Evolutionary conservation across 306 rosid genomes (phyloP).

Genomic region (Cicer arietinum): DNA sequence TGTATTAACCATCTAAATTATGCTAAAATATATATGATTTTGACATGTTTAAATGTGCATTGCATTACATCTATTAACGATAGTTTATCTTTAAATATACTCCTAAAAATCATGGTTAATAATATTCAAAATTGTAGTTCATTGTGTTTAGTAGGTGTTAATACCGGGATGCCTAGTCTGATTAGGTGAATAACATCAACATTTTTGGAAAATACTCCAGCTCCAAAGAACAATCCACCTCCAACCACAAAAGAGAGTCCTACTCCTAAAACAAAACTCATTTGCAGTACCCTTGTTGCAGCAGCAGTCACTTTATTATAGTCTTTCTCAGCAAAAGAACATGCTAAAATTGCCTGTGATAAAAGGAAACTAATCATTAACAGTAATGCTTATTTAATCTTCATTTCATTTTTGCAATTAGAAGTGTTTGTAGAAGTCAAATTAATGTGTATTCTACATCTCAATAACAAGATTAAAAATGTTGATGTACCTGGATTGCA

Average conservation of each 20-base stretch:
- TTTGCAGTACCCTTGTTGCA: slow-evolving; percentile 72
- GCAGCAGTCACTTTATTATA: slow-evolving; percentile 60
- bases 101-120: no score
- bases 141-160: no score
- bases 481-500: slow-evolving; percentile 72
- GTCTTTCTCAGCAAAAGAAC: slow-evolving; percentile 89
- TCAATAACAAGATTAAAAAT: neutral
- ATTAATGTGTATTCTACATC: neutral
- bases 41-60: no score
- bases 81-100: no score
- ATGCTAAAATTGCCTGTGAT: slow-evolving; percentile 80
- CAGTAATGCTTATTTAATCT: neutral
- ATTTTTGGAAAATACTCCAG: slow-evolving; percentile 72
- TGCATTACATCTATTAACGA: no score
- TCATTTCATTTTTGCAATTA: neutral
- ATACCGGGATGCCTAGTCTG: slow-evolving; percentile 77
- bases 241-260: slow-evolving; percentile 79
- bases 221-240: slow-evolving; percentile 79
- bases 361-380: neutral
- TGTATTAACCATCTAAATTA: no score
- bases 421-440: neutral
- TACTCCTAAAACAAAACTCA: slow-evolving; percentile 80
- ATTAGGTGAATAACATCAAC: slow-evolving; percentile 75
- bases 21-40: no score
- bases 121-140: no score